Percentiles rank a stretch among this genome's conserved stretches.
Conservation (phyloP, 345 rosid genomes). For the Eucalyptus erythrocorys region DNA sequence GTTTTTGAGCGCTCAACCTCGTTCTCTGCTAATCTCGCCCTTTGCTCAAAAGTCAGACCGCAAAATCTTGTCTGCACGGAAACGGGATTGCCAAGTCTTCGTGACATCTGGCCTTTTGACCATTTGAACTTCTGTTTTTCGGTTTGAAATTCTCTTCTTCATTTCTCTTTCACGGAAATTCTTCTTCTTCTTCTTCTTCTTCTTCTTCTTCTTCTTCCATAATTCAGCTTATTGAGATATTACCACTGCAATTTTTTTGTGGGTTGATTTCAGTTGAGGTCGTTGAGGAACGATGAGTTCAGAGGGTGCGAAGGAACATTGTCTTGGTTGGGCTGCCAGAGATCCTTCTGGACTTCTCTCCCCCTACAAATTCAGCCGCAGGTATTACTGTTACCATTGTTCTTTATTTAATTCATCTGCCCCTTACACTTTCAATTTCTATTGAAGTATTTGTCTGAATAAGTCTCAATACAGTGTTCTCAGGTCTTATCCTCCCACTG, state of each 20-base stretch:
- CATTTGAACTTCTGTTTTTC: neutral
- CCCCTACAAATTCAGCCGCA: constrained; percentile 57
- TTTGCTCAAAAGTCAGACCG: neutral
- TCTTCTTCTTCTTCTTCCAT: neutral
- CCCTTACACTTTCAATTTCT: neutral
- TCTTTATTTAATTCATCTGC: neutral
- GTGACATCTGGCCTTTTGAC: neutral
- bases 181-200: neutral
- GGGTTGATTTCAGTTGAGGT: neutral
- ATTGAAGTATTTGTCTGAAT: neutral
- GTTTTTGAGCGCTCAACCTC: neutral
- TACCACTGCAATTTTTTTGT: neutral
- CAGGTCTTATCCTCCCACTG: neutral
- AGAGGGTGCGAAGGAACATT: constrained; percentile 14
- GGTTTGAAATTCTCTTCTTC: neutral
- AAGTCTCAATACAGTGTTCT: neutral
- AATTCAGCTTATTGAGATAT: neutral
- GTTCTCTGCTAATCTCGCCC: neutral
- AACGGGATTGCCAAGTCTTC: neutral
- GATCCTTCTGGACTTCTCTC: constrained; percentile 66
- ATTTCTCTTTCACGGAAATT: neutral
- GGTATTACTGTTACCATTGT: constrained; percentile 11
- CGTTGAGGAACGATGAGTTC: constrained; percentile 17
- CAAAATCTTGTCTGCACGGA: neutral
- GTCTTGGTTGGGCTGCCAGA: constrained; percentile 72